These are phyloP conservation scores for Forsythia suspensa DNA, from an alignment of 257 asterid genomes.

Conservation along the genomic window DNA sequence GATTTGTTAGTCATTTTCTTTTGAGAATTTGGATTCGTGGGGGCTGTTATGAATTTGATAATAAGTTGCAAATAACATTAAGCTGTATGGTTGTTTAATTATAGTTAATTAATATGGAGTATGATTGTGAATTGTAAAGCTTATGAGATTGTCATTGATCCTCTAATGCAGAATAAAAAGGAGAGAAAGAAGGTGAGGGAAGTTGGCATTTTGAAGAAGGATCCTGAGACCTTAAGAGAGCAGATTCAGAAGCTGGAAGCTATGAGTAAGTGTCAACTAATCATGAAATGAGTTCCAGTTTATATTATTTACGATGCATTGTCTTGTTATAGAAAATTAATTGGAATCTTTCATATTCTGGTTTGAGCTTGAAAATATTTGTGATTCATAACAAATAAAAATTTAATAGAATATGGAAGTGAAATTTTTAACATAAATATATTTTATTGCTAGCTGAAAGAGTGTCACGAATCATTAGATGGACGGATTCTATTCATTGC, in stretches of 20 bases:
- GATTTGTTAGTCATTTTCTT: background rate
- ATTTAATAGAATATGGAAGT: background rate
- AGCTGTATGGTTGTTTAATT: background rate
- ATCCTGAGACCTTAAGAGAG: conserved; percentile 75
- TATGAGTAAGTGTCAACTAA: conserved; percentile 58
- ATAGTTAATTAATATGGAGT: background rate
- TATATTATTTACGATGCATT: background rate
- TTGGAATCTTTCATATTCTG: background rate
- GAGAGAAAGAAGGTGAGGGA: conserved; percentile 96
- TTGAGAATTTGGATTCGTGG: background rate
- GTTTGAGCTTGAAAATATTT: background rate
- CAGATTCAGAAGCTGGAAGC: conserved; percentile 85
- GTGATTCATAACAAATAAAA: background rate
- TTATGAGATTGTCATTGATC: conserved; percentile 3
- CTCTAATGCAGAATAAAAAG: conserved; percentile 71
- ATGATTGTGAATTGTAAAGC: background rate
- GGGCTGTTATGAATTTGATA: background rate
- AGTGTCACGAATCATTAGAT: background rate
- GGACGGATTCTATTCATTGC: background rate
- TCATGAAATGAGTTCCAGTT: background rate
- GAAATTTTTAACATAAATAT: background rate
- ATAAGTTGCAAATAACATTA: background rate
- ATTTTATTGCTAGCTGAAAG: background rate
- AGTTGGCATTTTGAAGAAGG: conserved; percentile 92
- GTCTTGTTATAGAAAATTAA: background rate